These are phyloP conservation scores for Penicillium sp. DNA, from an alignment of 2,329 filamentous ascomycete genomes.

Conservation along the genomic window DNA sequence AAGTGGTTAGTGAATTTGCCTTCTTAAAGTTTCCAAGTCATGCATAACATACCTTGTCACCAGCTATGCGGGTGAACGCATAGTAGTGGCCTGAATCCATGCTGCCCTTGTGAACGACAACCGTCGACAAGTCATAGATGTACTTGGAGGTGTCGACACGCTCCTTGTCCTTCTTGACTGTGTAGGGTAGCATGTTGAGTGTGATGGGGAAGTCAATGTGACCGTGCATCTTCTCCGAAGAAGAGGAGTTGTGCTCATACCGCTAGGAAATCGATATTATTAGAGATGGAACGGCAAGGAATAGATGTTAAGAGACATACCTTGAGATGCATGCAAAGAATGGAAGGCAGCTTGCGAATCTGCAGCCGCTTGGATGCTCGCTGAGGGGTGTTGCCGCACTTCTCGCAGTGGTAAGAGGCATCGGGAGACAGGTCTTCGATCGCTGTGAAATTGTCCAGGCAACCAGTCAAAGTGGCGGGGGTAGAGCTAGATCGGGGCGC, in stretches of 20 bases:
- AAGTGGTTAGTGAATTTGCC: constrained; percentile 3
- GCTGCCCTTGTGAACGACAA: constrained; percentile 90
- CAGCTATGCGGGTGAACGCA: constrained; percentile 75
- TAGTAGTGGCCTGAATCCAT: constrained; percentile 92
- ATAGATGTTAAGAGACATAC: constrained; percentile 45
- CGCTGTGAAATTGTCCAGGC: constrained; percentile 84
- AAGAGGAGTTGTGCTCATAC: constrained; percentile 75
- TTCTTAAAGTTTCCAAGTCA: not conserved
- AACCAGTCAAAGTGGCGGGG: constrained; percentile 64
- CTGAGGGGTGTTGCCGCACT: constrained; percentile 70
- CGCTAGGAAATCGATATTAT: constrained; percentile 42
- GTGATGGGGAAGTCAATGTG: constrained; percentile 81
- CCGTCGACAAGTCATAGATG: constrained; percentile 82
- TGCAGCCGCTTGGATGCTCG: constrained; percentile 81
- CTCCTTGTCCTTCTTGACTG: constrained; percentile 58
- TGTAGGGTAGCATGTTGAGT: constrained; percentile 89
- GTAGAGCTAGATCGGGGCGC: constrained; percentile 36
- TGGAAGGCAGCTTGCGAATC: constrained; percentile 82
- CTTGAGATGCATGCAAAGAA: constrained; percentile 90
- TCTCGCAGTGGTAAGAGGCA: constrained; percentile 77
- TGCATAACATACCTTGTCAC: constrained; percentile 59
- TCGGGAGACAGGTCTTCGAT: constrained; percentile 72
- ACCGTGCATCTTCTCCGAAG: constrained; percentile 83
- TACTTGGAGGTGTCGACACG: constrained; percentile 53
- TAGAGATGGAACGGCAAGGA: not conserved